Base-by-base conservation (phyloP, 1,284 basidiomycete species). In the Mycosarcoma maydis region DNA sequence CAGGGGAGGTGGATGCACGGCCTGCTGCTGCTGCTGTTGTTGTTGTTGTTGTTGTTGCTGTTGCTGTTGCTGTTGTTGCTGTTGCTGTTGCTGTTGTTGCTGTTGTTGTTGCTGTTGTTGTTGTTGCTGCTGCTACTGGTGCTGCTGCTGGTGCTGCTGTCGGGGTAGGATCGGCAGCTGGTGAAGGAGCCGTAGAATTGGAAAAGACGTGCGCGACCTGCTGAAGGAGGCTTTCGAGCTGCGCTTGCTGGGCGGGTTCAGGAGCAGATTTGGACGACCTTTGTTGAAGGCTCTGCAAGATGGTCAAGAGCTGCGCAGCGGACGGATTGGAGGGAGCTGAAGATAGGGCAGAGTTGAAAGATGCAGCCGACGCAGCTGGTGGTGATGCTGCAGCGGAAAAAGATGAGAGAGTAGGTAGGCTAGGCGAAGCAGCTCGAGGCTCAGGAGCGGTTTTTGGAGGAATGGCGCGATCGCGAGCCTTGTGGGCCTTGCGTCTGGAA, bases 241-340 rank as follows among this genome's bases (percentile, higher is more conserved):
- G 65, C 9, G 65, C 65, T 40, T 68, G 57, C 41, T 68, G 65
- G 17, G 65, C 65, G 23, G 65, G 65, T 24, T 68, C 65, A n/a
- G 65, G 65, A 6, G 65, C 65, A 13, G 58, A 68, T 26, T 61
- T 56, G 27, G 65, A 55, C 6, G 65, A 61, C 27, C 65, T 52
- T 29, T 68, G 65, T 39, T 69, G 66, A 3, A 69, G 55, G 42
- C 59, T 69, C 30, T 69, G 66, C 38, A 69, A 39, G 30, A 69
- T 62, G 30, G 54, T 58, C 3, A 69, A 55, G 20, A 69, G 47
- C 51, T 69, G 66, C 5, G 64, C 42, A 11, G 66, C 45, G 29
- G 59, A 59, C 11, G 59, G 66, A 22, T 69, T 69, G 8, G 59
- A 48, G 9, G 58, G 46, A 29, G 65, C 45, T 3, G 58, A 41